Base-by-base conservation (phyloP, 192 early-diverging fungal species). In the Gamsiella multidivaricata region DNA sequence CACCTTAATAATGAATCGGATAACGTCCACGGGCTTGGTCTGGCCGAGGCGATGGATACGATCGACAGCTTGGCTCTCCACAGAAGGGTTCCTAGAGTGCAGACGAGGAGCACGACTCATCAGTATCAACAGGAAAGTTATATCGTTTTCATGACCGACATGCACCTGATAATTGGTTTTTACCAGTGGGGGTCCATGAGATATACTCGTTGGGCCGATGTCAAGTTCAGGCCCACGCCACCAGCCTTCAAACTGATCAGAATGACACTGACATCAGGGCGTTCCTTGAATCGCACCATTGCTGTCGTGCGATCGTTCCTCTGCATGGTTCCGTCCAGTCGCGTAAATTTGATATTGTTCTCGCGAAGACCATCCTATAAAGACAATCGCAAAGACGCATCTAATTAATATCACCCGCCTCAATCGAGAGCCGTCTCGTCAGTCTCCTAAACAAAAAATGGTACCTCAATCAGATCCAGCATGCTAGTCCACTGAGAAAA, bases 401-500 rank as follows among this genome's bases (percentile, higher is more conserved):
- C 17, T 28, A 5, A 39, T 39, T 9, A 12, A 39, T 39, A 12
- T 12, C 37, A 39, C 12, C 7, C 5, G 37, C 7, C 5, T 7
- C 12, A 20, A 34, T 7, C 42, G 45, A 7, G 2, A 6, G 17
- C 25, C 3, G n/a, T n/a, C n/a, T n/a, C n/a, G n/a, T n/a, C n/a
- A n/a, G n/a, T n/a, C n/a, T n/a, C n/a, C n/a, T n/a, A n/a, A n/a
- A n/a, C n/a, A n/a, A n/a, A n/a, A n/a, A 37, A 41, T 74, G 7
- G 15, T 82, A 82, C 80, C 69, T 91, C 87, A 36, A 96, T 88
- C 12, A 96, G 56, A 54, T 94, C 89, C 23, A 98, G 86, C 86
- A 97, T 91, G 22, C 80, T 83, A 0, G 95, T 97, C 88, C 92
- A 99, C 80, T 99, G 97, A 18, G 96, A 97, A 75, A 98, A 99